These are phyloP conservation scores for Fusarium duplospermum DNA, from an alignment of 2,329 filamentous ascomycete genomes.

Conservation along the genomic window DNA sequence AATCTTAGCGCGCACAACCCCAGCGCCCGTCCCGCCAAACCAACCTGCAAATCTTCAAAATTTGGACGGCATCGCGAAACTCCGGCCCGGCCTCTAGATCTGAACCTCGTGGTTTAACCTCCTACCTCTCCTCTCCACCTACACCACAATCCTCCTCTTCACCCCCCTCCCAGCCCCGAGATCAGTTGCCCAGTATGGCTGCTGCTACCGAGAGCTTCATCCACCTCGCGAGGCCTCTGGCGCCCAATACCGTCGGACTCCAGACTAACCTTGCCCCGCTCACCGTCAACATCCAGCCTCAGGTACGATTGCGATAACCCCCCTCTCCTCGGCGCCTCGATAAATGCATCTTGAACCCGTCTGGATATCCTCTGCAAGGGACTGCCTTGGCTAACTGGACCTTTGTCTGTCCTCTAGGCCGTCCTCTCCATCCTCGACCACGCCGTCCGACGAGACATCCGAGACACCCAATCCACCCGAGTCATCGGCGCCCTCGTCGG, in stretches of 20 bases:
- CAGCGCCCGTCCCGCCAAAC: slow-evolving; percentile 53
- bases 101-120: slow-evolving; percentile 40
- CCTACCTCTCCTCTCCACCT: slow-evolving; percentile 34
- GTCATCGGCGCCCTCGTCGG: slow-evolving; percentile 97
- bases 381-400: background rate
- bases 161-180: background rate
- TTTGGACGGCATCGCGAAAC: slow-evolving; percentile 51
- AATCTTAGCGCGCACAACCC: slow-evolving; percentile 67
- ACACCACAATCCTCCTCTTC: background rate
- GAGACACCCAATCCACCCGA: slow-evolving; percentile 85
- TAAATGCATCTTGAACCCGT: background rate
- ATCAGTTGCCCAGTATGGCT: slow-evolving; percentile 76
- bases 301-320: slow-evolving; percentile 68
- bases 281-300: slow-evolving; percentile 93
- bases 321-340: slow-evolving; percentile 17
- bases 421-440: slow-evolving; percentile 89
- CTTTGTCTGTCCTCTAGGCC: slow-evolving; percentile 56
- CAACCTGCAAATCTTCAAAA: slow-evolving; percentile 56
- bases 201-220: slow-evolving; percentile 85
- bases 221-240: slow-evolving; percentile 92
- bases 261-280: slow-evolving; percentile 91
- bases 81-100: slow-evolving; percentile 25
- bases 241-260: slow-evolving; percentile 81
- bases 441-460: slow-evolving; percentile 84
- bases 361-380: background rate